Evolutionary conservation across 2,329 filamentous ascomycete species (phyloP), one percentile per base, ranked within the genome.

Genomic region (Fusarium sp.): DNA sequence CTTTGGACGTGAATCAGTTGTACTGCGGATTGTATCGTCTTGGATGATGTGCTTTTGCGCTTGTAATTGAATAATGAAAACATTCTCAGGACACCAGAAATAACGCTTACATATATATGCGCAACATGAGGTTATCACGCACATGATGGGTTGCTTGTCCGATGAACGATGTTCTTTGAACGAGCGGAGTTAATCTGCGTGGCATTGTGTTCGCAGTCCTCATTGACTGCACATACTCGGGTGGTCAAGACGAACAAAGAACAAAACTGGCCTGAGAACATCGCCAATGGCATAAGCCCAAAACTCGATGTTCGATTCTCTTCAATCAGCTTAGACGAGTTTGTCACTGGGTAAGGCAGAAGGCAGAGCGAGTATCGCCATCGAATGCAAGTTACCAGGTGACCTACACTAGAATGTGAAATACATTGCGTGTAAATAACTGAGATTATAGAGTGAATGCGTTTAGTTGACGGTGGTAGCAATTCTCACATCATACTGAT

Each of bases 61-160:
- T 13, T 30, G 4, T 14, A 5, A 17, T 35, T 27, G 10, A 14
- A 19, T 10, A 10, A 13, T 37, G 17, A 30, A 15, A 17, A n/a
- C 13, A 37, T 25, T 14, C 4, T n/a, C 2, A 30, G n/a, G n/a
- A n/a, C 7, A 20, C 19, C 2, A n/a, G 10, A 17, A 6, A 19
- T 3, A 10, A 7, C 20, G 11, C 10, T 15, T 35, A 51, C 44
- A 64, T 64, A 51, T 48, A 64, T 64, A 65, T 48, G 6, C 23
- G 15, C 4, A 15, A 15, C n/a, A 14, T 15, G 32, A 33, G 13
- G 9, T 7, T 30, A 8, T 33, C 4, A 7, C 17, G 6, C 14
- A 10, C 3, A 11, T 20, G 4, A 17, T 19, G 25, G 4, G 4
- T 17, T 17, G 1, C 13, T 39, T 6, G 6, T 13, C 15, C 14